These are phyloP conservation scores for Somion occarium DNA, from an alignment of 1,284 basidiomycete genomes.

Conservation along the genomic window DNA sequence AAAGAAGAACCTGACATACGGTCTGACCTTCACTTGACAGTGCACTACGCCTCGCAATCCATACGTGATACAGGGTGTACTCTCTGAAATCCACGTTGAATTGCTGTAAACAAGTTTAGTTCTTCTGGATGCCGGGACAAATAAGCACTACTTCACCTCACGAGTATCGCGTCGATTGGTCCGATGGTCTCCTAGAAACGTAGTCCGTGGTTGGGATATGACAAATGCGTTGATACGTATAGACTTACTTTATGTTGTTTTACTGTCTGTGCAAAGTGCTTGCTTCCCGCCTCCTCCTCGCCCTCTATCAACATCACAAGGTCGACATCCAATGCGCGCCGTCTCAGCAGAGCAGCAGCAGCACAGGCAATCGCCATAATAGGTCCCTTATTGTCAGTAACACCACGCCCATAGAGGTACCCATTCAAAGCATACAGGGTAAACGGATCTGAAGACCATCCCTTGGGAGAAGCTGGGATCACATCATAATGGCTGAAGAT, in stretches of 20 bases:
- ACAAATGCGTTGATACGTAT: no score
- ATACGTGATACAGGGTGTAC: conserved; percentile 93
- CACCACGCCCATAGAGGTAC: conserved; percentile 91
- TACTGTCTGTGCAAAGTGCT: conserved; percentile 79
- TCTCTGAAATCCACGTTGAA: conserved; percentile 95
- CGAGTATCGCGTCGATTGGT: conserved; percentile 79
- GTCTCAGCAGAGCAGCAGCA: conserved; percentile 73
- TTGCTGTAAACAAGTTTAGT: conserved; percentile 48
- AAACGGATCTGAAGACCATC: conserved; percentile 89
- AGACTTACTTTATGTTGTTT: conserved; percentile 62
- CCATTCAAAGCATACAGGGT: conserved; percentile 82
- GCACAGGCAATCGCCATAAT: conserved; percentile 90
- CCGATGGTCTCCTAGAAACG: conserved; percentile 76
- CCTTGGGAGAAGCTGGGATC: conserved; percentile 67
- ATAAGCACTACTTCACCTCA: conserved; percentile 46
- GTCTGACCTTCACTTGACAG: conserved; percentile 63
- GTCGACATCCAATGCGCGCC: conserved; percentile 77
- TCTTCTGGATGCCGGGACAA: not conserved
- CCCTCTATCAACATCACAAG: conserved; percentile 92
- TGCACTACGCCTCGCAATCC: conserved; percentile 92
- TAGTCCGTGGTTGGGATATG: conserved; percentile 3
- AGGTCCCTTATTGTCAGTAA: conserved; percentile 91
- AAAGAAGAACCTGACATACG: not conserved
- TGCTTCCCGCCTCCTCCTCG: conserved; percentile 91
- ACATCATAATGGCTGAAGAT: conserved; percentile 83